Conservation (phyloP, 2,329 filamentous ascomycete species). For the Lasiodiplodia citricola region DNA sequence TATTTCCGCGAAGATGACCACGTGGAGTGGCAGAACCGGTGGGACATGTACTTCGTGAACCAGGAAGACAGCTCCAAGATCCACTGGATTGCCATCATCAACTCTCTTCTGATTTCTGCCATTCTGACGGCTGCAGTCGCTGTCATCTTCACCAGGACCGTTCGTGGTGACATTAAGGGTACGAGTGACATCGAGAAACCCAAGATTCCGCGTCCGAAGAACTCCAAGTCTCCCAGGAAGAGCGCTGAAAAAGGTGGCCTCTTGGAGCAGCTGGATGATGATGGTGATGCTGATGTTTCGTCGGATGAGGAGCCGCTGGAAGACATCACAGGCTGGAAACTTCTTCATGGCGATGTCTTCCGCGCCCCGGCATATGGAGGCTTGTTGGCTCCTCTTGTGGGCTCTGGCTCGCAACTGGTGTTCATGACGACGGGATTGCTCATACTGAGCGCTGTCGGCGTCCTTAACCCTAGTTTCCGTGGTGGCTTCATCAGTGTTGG, state of each 20-base stretch:
- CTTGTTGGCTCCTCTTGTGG: conserved; percentile 78
- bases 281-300: conserved; percentile 60
- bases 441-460: conserved; percentile 73
- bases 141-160: conserved; percentile 79
- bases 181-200: conserved; percentile 69
- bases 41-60: conserved; percentile 90
- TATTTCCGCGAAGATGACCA: conserved; percentile 84
- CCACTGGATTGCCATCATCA: conserved; percentile 88
- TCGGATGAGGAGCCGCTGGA: conserved; percentile 77
- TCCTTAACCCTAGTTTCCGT: conserved; percentile 87
- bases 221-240: conserved; percentile 50
- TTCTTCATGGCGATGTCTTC: conserved; percentile 88
- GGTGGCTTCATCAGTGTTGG: conserved; percentile 87
- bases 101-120: conserved; percentile 82
- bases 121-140: conserved; percentile 79
- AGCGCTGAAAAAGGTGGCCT: conserved; percentile 61
- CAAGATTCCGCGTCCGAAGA: conserved; percentile 58
- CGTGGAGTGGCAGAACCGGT: conserved; percentile 82
- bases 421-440: conserved; percentile 80
- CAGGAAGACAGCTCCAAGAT: conserved; percentile 81
- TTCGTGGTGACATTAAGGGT: conserved; percentile 77
- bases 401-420: conserved; percentile 84
- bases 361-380: conserved; percentile 72
- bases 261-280: conserved; percentile 65
- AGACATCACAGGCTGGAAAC: conserved; percentile 86